Percentiles rank a stretch among this genome's conserved stretches.
Evolutionary conservation across 140 eudicot species (phyloP).

Genomic region (Ambrosia hybrid): DNA sequence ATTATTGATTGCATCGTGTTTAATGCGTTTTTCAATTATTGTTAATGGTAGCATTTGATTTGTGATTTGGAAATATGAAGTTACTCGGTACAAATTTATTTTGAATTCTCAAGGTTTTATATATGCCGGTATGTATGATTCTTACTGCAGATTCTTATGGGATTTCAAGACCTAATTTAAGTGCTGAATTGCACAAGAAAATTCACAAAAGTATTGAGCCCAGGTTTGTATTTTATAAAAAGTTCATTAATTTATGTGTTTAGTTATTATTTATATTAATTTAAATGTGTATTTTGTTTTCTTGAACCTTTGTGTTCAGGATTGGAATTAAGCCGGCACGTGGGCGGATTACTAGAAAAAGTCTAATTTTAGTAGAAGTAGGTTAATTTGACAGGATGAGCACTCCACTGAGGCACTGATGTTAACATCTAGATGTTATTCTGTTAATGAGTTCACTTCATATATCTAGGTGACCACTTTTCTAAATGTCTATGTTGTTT

Average conservation of each 20-base stretch:
- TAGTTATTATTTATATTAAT: no score
- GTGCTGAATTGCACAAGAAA: constrained; percentile 55
- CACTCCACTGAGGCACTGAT: not conserved
- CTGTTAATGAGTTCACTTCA: not conserved
- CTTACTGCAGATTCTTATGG: constrained; percentile 50
- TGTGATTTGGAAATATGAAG: no score
- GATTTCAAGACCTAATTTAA: constrained; percentile 50
- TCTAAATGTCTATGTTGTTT: constrained; percentile 2
- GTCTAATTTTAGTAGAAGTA: constrained; percentile 10
- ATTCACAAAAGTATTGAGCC: constrained; percentile 59
- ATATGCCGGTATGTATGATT: no score
- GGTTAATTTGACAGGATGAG: constrained; percentile 10
- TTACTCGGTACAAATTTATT: no score
- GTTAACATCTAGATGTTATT: not conserved
- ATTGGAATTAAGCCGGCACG: constrained; percentile 51
- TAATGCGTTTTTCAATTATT: no score
- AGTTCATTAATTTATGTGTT: no score
- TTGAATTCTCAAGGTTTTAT: no score
- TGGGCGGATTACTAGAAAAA: constrained; percentile 34
- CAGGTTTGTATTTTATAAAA: constrained; percentile 38
- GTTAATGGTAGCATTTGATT: no score
- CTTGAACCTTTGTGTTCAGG: constrained; percentile 33
- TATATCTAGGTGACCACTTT: not conserved
- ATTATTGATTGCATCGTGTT: no score
- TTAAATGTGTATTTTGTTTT: not conserved